Conservation (phyloP, 768 basidiomycete genomes). For the Gloeopeniophorella convolvens region DNA sequence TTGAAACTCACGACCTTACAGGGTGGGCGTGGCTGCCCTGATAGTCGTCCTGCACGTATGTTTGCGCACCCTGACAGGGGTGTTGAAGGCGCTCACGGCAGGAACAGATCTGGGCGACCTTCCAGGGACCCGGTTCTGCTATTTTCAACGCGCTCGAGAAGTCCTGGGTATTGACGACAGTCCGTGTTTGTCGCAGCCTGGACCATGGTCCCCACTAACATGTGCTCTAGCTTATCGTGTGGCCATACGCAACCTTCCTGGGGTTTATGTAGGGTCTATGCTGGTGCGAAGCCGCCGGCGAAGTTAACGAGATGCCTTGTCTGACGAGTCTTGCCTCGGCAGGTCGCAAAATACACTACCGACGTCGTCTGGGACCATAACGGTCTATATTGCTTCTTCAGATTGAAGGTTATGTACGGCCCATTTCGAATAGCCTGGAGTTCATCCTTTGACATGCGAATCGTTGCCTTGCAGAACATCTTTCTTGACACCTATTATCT, state of each 20-base stretch:
- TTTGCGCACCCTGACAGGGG: background rate
- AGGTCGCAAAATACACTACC: conserved; percentile 23
- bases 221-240: conserved; percentile 29
- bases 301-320: too few species aligned
- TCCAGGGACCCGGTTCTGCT: conserved; percentile 24
- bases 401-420: conserved; percentile 33
- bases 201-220: conserved; percentile 10
- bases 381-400: conserved; percentile 46
- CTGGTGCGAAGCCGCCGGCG: background rate
- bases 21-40: conserved; percentile 38
- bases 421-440: too few species aligned
- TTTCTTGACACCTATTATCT: conserved; percentile 37
- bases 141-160: conserved; percentile 24
- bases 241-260: conserved; percentile 38
- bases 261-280: conserved; percentile 33
- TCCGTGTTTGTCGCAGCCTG: background rate
- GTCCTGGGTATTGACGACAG: conserved; percentile 25
- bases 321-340: background rate
- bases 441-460: background rate
- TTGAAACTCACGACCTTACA: conserved; percentile 19
- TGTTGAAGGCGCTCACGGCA: too few species aligned
- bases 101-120: conserved; percentile 32
- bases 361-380: conserved; percentile 30
- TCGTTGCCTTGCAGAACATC: conserved; percentile 17
- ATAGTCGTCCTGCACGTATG: conserved; percentile 36